These are phyloP conservation scores for Suillus subalutaceus DNA, from an alignment of 768 basidiomycete genomes.

Conservation along the genomic window DNA sequence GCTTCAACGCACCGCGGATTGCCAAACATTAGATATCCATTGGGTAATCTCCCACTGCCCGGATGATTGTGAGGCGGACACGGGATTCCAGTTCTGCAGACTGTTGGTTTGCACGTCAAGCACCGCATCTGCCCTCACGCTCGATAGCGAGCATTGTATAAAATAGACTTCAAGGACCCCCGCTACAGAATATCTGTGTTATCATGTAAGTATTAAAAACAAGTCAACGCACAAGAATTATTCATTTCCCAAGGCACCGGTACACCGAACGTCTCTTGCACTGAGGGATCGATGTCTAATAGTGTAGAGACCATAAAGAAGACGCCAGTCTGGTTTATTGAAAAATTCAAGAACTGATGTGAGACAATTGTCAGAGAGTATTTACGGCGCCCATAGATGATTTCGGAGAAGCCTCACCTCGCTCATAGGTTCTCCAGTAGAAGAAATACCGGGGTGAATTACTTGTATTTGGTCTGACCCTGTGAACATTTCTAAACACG, in stretches of 20 bases:
- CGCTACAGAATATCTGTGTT: not conserved
- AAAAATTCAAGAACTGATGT: too few relatives aligned
- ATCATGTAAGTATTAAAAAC: not conserved
- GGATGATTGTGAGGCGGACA: not conserved
- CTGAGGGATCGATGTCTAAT: not conserved
- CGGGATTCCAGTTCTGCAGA: not conserved
- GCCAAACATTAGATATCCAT: not conserved
- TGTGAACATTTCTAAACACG: not conserved
- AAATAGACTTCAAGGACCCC: not conserved
- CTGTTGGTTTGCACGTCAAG: not conserved
- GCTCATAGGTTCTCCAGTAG: not conserved
- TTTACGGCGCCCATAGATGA: too few relatives aligned
- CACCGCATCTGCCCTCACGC: not conserved
- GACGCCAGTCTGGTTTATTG: not conserved
- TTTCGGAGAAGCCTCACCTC: not conserved
- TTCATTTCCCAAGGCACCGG: not conserved
- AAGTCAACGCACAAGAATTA: not conserved
- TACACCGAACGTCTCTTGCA: not conserved
- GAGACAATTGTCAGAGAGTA: not conserved
- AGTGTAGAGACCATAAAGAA: not conserved
- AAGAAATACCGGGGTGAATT: too few relatives aligned
- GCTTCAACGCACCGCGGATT: not conserved
- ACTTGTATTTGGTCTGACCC: not conserved
- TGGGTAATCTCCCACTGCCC: not conserved
- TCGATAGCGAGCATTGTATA: not conserved